Conservation (phyloP, 2,329 filamentous ascomycete genomes). For the Talaromyces verruculosus region DNA sequence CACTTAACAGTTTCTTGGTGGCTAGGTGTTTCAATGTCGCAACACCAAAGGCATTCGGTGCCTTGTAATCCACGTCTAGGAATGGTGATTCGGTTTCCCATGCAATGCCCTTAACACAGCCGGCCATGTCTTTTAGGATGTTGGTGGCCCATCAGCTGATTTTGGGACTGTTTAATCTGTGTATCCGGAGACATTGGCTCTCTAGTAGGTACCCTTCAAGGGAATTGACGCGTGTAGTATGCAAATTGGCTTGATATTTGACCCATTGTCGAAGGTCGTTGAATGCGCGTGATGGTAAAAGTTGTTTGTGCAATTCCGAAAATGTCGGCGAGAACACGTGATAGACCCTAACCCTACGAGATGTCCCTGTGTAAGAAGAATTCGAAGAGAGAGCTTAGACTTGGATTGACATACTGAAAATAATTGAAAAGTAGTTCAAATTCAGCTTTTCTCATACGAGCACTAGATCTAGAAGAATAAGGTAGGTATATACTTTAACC, state of each 20-base stretch:
- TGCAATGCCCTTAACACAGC: slow-evolving; percentile 28
- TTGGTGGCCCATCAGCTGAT: background rate
- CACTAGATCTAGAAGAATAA: background rate
- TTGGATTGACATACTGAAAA: too few species aligned
- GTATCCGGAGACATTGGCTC: background rate
- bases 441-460: background rate
- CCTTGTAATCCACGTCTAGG: slow-evolving; percentile 31
- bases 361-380: too few species aligned
- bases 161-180: background rate
- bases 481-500: background rate
- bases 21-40: slow-evolving; percentile 38
- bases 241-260: background rate
- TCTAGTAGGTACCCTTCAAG: background rate
- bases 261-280: background rate
- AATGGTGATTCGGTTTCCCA: slow-evolving; percentile 44
- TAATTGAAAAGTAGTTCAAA: too few species aligned
- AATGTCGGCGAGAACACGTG: background rate
- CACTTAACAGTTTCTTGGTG: slow-evolving; percentile 33
- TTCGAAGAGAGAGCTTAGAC: too few species aligned
- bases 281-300: background rate
- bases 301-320: background rate
- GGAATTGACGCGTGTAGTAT: background rate
- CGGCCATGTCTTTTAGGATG: slow-evolving; percentile 17
- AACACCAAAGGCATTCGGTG: slow-evolving; percentile 29
- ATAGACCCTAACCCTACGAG: background rate